Evolutionary conservation across 2,329 filamentous ascomycete genomes (phyloP).

Genomic region (Cyanodermella asteris): DNA sequence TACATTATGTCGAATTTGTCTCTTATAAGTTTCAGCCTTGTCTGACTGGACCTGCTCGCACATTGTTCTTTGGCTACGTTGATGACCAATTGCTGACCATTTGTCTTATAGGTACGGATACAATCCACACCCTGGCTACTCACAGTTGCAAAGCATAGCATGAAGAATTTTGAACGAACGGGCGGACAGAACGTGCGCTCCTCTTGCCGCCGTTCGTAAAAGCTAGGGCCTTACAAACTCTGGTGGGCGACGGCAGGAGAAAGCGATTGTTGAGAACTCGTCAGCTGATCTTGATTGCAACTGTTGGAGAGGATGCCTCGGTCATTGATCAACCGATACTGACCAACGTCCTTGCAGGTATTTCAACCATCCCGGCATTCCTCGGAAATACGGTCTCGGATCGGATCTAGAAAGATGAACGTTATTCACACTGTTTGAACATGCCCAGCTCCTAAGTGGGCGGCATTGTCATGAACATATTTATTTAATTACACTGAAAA

Average conservation of each 20-base stretch:
- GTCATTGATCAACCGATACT: too few relatives aligned
- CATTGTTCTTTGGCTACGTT: too few relatives aligned
- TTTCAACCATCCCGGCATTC: conserved; percentile 6
- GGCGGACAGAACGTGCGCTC: conserved; percentile 40
- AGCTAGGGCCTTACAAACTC: conserved; percentile 41
- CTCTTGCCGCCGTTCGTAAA: conserved; percentile 26
- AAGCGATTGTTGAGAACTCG: conserved; percentile 45
- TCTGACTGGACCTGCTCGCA: conserved; percentile 37
- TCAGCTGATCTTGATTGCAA: conserved; percentile 31
- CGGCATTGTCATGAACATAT: conserved; percentile 20
- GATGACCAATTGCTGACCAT: too few relatives aligned
- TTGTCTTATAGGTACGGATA: too few relatives aligned
- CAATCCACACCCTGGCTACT: conserved; percentile 7
- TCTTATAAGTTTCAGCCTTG: conserved; percentile 45
- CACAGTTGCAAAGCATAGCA: conserved; percentile 12
- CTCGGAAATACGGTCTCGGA: conserved; percentile 13
- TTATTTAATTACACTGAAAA: conserved; percentile 38
- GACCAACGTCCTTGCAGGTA: too few relatives aligned
- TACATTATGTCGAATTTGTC: conserved; percentile 39
- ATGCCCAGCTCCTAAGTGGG: conserved; percentile 24
- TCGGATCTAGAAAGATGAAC: conserved; percentile 41
- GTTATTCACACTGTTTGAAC: conserved; percentile 51
- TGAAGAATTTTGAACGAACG: conserved; percentile 46
- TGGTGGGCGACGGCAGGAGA: conserved; percentile 29
- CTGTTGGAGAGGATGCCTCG: too few relatives aligned